Conservation (phyloP, 768 basidiomycete genomes). For the Krasilnikovozyma curviuscula region DNA sequence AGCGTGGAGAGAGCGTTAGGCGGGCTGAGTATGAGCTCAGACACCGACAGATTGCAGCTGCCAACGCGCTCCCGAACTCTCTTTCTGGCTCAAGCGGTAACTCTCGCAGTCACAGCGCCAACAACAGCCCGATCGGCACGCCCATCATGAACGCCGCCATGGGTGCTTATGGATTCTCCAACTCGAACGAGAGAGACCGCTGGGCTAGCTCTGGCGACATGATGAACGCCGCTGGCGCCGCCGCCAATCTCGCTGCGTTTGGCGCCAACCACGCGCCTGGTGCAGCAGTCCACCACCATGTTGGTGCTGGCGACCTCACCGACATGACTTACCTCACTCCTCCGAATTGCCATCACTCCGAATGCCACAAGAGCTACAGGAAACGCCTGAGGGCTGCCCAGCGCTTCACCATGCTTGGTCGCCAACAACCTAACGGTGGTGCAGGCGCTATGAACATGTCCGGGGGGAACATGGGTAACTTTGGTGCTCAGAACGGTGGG, state of each 20-base stretch:
- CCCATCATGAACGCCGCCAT: constrained; percentile 12
- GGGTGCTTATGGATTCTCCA: constrained; percentile 10
- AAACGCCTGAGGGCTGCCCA: constrained; percentile 28
- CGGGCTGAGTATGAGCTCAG: constrained; percentile 71
- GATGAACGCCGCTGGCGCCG: not conserved
- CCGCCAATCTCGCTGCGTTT: constrained; percentile 1
- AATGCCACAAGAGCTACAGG: constrained; percentile 31
- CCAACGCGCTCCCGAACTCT: constrained; percentile 24
- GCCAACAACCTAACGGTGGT: not conserved
- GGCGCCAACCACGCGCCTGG: constrained; percentile 26
- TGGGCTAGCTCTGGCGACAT: not conserved
- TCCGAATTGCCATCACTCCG: constrained; percentile 31
- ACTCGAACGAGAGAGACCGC: constrained; percentile 21
- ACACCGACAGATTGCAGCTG: constrained; percentile 41
- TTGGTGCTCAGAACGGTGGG: not conserved
- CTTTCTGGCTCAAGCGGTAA: constrained; percentile 13
- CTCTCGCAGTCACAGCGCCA: constrained; percentile 17
- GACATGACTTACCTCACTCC: constrained; percentile 28
- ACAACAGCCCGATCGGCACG: constrained; percentile 21
- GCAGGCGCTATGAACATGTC: not conserved
- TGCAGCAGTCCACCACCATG: constrained; percentile 21
- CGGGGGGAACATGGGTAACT: not conserved
- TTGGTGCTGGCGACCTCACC: constrained; percentile 26
- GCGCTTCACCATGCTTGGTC: not conserved
- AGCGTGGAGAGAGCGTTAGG: constrained; percentile 61